Conservation (phyloP, 2,329 filamentous ascomycete species). For the Aspergillus persii region DNA sequence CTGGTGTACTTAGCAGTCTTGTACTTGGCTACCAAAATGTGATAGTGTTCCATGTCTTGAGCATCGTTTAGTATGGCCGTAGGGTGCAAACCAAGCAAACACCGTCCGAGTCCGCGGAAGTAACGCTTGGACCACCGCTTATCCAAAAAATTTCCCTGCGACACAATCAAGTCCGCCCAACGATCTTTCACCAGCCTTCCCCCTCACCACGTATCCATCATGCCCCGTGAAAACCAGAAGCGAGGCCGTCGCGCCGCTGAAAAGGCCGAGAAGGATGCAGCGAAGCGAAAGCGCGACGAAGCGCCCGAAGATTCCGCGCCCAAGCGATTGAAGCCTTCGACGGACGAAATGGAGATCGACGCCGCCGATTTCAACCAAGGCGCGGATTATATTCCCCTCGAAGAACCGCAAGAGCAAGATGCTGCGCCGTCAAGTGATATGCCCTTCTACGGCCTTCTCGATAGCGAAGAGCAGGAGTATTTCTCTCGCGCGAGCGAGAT, state of each 20-base stretch:
- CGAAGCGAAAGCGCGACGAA: constrained; percentile 39
- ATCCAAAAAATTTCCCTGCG: constrained; percentile 32
- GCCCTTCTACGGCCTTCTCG: constrained; percentile 90
- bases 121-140: constrained; percentile 38
- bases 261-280: constrained; percentile 38
- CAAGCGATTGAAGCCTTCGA: constrained; percentile 41
- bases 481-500: constrained; percentile 87
- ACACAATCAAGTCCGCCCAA: neutral
- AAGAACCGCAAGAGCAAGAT: constrained; percentile 23
- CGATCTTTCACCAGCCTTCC: constrained; percentile 4
- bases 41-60: neutral
- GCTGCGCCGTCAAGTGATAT: constrained; percentile 50
- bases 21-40: neutral
- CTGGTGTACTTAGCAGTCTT: neutral
- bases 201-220: constrained; percentile 20
- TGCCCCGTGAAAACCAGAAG: constrained; percentile 50
- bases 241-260: constrained; percentile 46
- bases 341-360: constrained; percentile 14
- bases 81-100: constrained; percentile 8
- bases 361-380: constrained; percentile 20
- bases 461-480: constrained; percentile 92
- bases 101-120: constrained; percentile 11
- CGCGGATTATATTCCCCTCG: constrained; percentile 40
- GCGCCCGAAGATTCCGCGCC: constrained; percentile 29
- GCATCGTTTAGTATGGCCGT: neutral